These are phyloP conservation scores for Polytolypa hystricis DNA, from an alignment of 2,329 filamentous ascomycete species.

Conservation along the genomic window DNA sequence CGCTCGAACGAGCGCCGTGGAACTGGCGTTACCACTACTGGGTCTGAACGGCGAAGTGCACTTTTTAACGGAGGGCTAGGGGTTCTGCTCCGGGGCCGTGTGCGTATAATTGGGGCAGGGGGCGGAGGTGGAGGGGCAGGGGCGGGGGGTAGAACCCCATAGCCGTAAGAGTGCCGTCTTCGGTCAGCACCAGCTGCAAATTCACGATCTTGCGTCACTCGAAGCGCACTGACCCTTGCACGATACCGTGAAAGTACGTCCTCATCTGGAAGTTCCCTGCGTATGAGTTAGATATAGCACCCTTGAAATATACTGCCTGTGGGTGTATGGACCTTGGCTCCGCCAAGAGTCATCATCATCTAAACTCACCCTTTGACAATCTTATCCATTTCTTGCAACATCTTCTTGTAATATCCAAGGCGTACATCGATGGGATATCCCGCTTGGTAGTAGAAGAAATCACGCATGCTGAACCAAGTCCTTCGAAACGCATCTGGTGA, in stretches of 20 bases:
- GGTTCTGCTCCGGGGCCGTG: not conserved
- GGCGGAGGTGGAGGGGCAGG: not conserved
- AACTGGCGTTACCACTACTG: not conserved
- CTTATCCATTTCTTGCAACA: constrained; percentile 36
- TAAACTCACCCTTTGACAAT: constrained; percentile 37
- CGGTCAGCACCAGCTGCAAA: constrained; percentile 1
- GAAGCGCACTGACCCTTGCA: constrained; percentile 4
- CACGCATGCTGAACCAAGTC: constrained; percentile 41
- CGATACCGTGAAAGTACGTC: constrained; percentile 14
- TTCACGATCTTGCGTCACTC: constrained; percentile 6
- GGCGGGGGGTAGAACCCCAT: not conserved
- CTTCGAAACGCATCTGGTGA: constrained; percentile 31
- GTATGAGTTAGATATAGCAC: not conserved
- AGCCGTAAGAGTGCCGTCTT: not conserved
- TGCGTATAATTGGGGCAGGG: too few species aligned
- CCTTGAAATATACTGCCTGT: not conserved
- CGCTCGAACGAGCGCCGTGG: constrained; percentile 8
- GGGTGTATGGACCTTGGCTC: not conserved
- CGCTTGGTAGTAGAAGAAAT: constrained; percentile 37
- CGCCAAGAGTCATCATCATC: not conserved
- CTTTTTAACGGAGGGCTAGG: constrained; percentile 2
- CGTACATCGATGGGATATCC: constrained; percentile 37
- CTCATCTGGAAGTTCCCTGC: constrained; percentile 10
- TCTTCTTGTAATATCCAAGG: constrained; percentile 40
- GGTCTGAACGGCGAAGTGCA: constrained; percentile 3